These are phyloP conservation scores for Cladobotryum protrusum DNA, from an alignment of 2,329 filamentous ascomycete species.

Conservation along the genomic window DNA sequence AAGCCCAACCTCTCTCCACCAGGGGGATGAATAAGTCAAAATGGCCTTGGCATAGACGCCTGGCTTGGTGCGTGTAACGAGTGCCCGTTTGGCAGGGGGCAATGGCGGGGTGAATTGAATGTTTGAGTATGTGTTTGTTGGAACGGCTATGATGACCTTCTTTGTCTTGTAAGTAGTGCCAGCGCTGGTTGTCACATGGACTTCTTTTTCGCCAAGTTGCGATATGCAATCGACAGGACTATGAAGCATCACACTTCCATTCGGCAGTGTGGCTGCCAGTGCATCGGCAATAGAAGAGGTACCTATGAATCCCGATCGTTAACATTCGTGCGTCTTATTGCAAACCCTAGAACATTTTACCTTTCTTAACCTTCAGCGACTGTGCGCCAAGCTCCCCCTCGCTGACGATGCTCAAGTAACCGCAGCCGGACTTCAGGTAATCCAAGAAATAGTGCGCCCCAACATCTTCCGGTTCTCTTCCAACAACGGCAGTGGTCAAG, in stretches of 20 bases:
- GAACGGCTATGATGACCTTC: conserved; percentile 22
- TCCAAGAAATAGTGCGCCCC: too few relatives aligned
- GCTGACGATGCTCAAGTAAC: too few relatives aligned
- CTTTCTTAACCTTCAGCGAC: too few relatives aligned
- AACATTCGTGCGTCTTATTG: too few relatives aligned
- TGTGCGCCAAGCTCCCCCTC: too few relatives aligned
- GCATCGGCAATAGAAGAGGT: too few relatives aligned
- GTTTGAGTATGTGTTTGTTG: conserved; percentile 6
- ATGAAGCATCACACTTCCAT: conserved; percentile 14
- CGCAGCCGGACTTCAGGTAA: too few relatives aligned
- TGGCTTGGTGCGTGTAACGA: conserved; percentile 24
- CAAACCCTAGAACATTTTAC: too few relatives aligned
- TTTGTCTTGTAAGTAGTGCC: conserved; percentile 12
- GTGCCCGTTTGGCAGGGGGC: conserved; percentile 20
- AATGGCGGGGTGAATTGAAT: conserved; percentile 14
- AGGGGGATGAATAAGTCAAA: conserved; percentile 37
- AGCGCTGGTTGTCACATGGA: conserved; percentile 14
- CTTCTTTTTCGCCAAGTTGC: not conserved
- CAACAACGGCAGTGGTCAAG: too few relatives aligned
- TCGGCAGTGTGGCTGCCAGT: not conserved
- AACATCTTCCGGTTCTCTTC: too few relatives aligned
- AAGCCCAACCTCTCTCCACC: conserved; percentile 37
- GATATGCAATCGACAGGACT: conserved; percentile 14
- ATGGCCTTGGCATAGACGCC: conserved; percentile 33
- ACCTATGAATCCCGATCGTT: too few relatives aligned